Base-by-base conservation (phyloP, 768 basidiomycete species). In the Rhodotorula sphaerocarpa region DNA sequence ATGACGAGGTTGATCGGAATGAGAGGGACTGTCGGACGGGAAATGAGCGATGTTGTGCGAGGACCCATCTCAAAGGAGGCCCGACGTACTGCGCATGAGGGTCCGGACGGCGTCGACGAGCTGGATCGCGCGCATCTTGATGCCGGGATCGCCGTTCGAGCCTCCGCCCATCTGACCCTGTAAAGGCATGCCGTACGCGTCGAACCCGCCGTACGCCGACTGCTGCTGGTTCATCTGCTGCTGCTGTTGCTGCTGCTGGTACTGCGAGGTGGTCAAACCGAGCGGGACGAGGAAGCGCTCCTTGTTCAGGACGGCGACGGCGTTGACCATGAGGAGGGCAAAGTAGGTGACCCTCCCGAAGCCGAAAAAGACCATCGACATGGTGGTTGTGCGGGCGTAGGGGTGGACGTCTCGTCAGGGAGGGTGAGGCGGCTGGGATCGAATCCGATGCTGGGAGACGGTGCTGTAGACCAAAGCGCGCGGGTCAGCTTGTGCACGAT, bases 81-180 rank as follows among this genome's bases (percentile, higher is more conserved):
- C 15, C 47, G 21, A 84, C 92, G 79, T 75, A 99, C 93, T 90
- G 76, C 93, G 84, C 88, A 97, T 89, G 71, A 99, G 80, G 50
- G 93, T 97, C 77, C 93, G 81, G 63, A 96, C 90, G 42, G 93
- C 93, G 70, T 87, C 83, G 66, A 96, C 95, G 71, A 99, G 83
- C 78, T 88, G 88, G 74, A 97, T 83, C 63, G 96, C 75, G 72
- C 88, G 83, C 65, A 83, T 82, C 78, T 96, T 96, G 65, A 96
- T 77, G 25, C 87, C 81, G 9, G 44, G 42, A 15, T 61, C 59
- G 16, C n/a, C 41, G 4, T 51, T 54, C 2, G 33, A 34, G 7
- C 20, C 34, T 11, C 34, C 34, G 3, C 11, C 25, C 48, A 50
- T 39, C 7, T n/a, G 12, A 18, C 36, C 43, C 53, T 53, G 59